These are phyloP conservation scores for Calonectria pseudoreteaudii DNA, from an alignment of 2,329 filamentous ascomycete genomes.

Conservation along the genomic window DNA sequence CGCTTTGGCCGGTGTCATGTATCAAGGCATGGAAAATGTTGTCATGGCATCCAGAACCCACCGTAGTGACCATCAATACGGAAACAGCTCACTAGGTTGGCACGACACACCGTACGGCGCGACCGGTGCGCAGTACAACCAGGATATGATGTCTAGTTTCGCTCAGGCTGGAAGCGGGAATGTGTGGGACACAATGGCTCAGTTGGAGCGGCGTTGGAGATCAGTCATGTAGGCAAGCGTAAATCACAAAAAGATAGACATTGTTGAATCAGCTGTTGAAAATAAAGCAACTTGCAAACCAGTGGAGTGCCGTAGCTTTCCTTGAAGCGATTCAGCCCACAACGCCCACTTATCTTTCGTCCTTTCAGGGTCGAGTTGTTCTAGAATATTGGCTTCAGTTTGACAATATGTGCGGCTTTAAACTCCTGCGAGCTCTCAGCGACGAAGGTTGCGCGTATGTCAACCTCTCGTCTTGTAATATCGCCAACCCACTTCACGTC, in stretches of 20 bases:
- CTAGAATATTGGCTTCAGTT: too few species aligned
- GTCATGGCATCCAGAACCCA: background rate
- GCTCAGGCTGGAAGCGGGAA: background rate
- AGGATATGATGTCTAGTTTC: background rate
- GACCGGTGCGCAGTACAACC: background rate
- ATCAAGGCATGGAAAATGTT: constrained; percentile 6
- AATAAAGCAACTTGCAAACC: background rate
- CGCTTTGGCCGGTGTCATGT: background rate
- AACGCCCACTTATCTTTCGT: background rate
- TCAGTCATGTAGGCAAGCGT: background rate
- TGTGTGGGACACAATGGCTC: background rate
- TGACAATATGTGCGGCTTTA: too few species aligned
- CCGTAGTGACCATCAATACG: background rate
- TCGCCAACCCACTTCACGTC: too few species aligned
- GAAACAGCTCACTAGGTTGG: constrained; percentile 6
- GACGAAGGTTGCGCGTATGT: too few species aligned
- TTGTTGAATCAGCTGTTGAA: background rate
- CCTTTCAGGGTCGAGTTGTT: background rate
- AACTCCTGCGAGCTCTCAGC: too few species aligned
- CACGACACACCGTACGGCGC: background rate
- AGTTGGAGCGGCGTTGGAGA: constrained; percentile 3
- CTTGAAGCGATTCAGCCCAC: background rate
- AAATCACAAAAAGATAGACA: background rate
- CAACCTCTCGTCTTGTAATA: too few species aligned
- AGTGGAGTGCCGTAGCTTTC: background rate